Percentiles rank a stretch among this genome's conserved stretches.
These are phyloP conservation scores for Epichloe bromicola DNA, from an alignment of 2,329 filamentous ascomycete species.

Conservation along the genomic window DNA sequence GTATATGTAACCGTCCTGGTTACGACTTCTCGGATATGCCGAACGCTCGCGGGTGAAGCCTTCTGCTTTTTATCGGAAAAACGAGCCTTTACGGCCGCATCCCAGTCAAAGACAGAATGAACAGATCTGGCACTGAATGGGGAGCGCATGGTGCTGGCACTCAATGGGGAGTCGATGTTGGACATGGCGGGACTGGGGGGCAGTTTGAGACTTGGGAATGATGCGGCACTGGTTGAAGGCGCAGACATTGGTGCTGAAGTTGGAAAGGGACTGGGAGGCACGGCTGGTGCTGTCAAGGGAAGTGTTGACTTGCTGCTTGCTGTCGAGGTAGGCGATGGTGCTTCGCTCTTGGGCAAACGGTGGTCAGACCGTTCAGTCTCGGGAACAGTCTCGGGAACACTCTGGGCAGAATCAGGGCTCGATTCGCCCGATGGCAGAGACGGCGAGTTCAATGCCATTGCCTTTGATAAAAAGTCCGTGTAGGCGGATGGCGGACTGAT, in stretches of 20 bases:
- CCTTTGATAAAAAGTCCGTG: constrained; percentile 74
- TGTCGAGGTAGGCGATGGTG: constrained; percentile 29
- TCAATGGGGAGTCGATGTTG: constrained; percentile 54
- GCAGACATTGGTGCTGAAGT: constrained; percentile 42
- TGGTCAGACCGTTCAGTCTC: constrained; percentile 42
- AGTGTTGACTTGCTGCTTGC: constrained; percentile 19
- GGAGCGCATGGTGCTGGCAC: constrained; percentile 47
- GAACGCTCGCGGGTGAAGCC: constrained; percentile 46
- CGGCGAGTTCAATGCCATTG: constrained; percentile 63
- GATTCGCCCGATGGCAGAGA: constrained; percentile 39
- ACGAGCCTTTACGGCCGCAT: constrained; percentile 53
- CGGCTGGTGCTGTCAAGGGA: constrained; percentile 24
- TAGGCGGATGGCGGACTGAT: constrained; percentile 87
- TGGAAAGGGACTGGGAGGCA: constrained; percentile 40
- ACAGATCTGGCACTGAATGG: constrained; percentile 58
- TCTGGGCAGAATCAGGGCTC: constrained; percentile 36
- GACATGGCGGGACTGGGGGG: constrained; percentile 63
- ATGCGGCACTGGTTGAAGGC: constrained; percentile 45
- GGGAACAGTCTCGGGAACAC: constrained; percentile 48
- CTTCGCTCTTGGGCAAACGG: constrained; percentile 43
- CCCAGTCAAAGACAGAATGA: constrained; percentile 69
- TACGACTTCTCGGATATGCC: constrained; percentile 75
- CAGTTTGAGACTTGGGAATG: constrained; percentile 58
- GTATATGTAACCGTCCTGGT: constrained; percentile 93
- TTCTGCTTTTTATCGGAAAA: constrained; percentile 49